Evolutionary conservation across 805 yeast genomes (phyloP), one percentile per base, ranked within the genome.

Genomic region (Sugiyamaella mastotermitis): DNA sequence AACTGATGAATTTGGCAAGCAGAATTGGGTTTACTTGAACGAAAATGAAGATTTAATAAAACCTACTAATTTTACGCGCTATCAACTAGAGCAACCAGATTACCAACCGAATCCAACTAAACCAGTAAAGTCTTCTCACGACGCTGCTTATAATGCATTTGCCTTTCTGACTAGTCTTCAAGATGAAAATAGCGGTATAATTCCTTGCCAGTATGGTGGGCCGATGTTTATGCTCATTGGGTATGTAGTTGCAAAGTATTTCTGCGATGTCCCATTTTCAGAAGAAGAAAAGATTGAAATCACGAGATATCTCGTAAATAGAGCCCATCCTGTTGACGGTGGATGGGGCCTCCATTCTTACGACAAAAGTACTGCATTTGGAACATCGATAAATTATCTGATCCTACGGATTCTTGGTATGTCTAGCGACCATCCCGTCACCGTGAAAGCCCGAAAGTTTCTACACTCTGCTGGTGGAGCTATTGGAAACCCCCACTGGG

Each of bases 201-300:
- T 90, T 62, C 96, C 97, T 1, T 76, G 82, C 51, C 94, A 85
- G 56, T 92, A 92, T 55, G 87, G 87, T 47, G 99, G 99, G 2
- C 99, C 99, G 2, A 88, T 90, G 96, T 92, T 92, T 60, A 78
- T 92, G 85, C 77, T 92, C 0, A 80, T 88, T 41, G 97, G 98
- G 1, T 84, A 81, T 50, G 77, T 92, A 18, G 83, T 74, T 0
- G 77, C 84, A 1, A 71, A 74, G 46, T 84, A 87, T 59, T 78
- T 78, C 56, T 72, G 88, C 9, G 72, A 75, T 25, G 69, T 76
- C 0, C 74, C 73, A 8, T 82, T 92, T 25, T 80, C 88, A 0
- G 78, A 76, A 21, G 79, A 74, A 26, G 74, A 71, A 51, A 67
- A 67, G 46, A 61, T 63, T 10, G 99, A 92, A 60, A 61, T 92